Base-by-base conservation (phyloP, 176 grass and related monocot genomes). In the Tuctoria greenei region DNA sequence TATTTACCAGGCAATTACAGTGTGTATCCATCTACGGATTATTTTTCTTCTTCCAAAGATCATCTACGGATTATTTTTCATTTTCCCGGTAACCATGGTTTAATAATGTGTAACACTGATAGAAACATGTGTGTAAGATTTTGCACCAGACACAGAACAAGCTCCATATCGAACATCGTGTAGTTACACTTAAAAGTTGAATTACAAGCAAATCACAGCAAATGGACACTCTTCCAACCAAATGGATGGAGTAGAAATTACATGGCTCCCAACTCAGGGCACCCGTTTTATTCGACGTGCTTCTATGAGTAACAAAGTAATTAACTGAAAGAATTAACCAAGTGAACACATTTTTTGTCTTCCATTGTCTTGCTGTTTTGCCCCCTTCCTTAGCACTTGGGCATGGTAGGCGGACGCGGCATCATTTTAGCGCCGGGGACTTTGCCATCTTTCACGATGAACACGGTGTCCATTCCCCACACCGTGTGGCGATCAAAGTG, bases 391-490 rank as follows among this genome's bases (percentile, higher is more conserved):
- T 67, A 95, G 52, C 92, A 88, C 23, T 59, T 69, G 10, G 88
- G 88, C 88, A 74, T 91, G 64, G 69, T 64, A 0, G 62, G 16
- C 34, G 86, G 92, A 41, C 59, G 86, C 8, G 10, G 80, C 74
- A 91, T 70, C 59, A 91, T 81, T 70, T 74, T 56, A 20, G 74
- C 44, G 0, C 1, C 47, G 47, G 15, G 7, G 31, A 37, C 13
- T n/a, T 86, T 74, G 44, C 88, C 88, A 50, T 94, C 82, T 49
- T 94, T 94, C 35, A 90, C 89, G 6, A 91, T 88, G 38, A 94
- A 94, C 10, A 91, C 88, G 0, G 82, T 88, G 0, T 86, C 67
- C 92, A 95, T 95, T 18, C 92, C 88, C 92, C 92, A 95, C 7
- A 81, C 40, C 6, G 39, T 58, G 66, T 95, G 89, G 12, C 83